phyloP scores from a whole-genome alignment of 2,329 filamentous ascomycete species.

The Didymella arachidicola region DNA sequence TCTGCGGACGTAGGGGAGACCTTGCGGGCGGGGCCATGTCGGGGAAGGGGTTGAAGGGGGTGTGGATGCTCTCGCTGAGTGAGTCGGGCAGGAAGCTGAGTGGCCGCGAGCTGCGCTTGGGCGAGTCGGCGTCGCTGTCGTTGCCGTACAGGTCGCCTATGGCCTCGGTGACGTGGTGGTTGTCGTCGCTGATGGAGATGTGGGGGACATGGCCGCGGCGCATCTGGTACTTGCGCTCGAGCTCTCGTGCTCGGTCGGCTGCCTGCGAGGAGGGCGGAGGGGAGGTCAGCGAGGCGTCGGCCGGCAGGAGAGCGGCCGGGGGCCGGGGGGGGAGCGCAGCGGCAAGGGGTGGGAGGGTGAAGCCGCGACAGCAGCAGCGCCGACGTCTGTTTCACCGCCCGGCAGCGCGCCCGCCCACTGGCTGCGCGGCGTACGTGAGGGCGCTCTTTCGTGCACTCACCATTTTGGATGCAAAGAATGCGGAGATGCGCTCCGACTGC shows the following conservation, averaged over 20 bases:
- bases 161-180: constrained; percentile 92
- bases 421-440: constrained; percentile 12
- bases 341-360: constrained; percentile 14
- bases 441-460: constrained; percentile 25
- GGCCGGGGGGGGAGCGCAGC: constrained; percentile 1
- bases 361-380: constrained; percentile 15
- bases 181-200: constrained; percentile 82
- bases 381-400: constrained; percentile 13
- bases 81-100: constrained; percentile 75
- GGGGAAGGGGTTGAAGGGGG: constrained; percentile 43
- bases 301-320: constrained; percentile 1
- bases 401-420: constrained; percentile 8
- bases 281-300: constrained; percentile 36
- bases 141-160: constrained; percentile 91
- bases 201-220: constrained; percentile 67
- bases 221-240: constrained; percentile 59
- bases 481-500: constrained; percentile 27
- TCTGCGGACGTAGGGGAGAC: constrained; percentile 51
- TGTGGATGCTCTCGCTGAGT: constrained; percentile 59
- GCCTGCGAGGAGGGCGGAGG: constrained; percentile 40
- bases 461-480: constrained; percentile 33
- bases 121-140: constrained; percentile 67
- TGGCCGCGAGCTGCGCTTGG: constrained; percentile 68
- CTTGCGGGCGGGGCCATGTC: constrained; percentile 51
- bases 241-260: constrained; percentile 54